Conservation (phyloP, 2,329 filamentous ascomycete genomes). For the Dactylonectria estremocensis region DNA sequence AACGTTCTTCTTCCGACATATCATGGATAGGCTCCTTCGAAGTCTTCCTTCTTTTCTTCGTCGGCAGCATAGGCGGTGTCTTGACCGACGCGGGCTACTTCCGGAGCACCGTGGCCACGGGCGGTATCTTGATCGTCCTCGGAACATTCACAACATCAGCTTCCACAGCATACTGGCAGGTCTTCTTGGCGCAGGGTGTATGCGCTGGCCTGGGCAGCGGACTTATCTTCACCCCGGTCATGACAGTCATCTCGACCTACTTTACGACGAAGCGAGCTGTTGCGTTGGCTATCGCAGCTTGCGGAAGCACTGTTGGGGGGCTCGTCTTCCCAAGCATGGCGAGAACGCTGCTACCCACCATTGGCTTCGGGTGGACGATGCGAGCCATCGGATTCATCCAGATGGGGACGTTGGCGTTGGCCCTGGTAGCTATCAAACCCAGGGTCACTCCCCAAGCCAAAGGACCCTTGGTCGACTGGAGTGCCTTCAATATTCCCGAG, state of each 20-base stretch:
- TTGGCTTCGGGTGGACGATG: constrained; percentile 62
- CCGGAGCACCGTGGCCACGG: constrained; percentile 38
- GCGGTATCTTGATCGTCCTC: constrained; percentile 2
- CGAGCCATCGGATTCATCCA: constrained; percentile 71
- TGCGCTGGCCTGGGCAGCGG: constrained; percentile 71
- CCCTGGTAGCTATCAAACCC: not conserved
- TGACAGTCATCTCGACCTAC: constrained; percentile 76
- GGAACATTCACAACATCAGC: constrained; percentile 2
- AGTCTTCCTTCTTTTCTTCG: constrained; percentile 67
- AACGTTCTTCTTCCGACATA: constrained; percentile 60
- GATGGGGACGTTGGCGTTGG: constrained; percentile 1
- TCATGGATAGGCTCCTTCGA: constrained; percentile 69
- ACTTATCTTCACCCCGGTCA: constrained; percentile 72
- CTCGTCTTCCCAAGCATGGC: constrained; percentile 63
- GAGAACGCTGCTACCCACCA: constrained; percentile 21
- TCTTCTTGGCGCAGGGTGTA: constrained; percentile 68
- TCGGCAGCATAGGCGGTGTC: constrained; percentile 65
- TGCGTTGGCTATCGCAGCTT: constrained; percentile 72
- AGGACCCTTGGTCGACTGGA: constrained; percentile 1
- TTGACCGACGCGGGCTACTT: constrained; percentile 68
- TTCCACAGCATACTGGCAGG: constrained; percentile 50
- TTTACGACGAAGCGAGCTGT: constrained; percentile 69
- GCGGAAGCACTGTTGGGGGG: constrained; percentile 71
- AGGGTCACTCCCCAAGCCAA: not conserved
- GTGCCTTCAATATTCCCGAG: not conserved